These are phyloP conservation scores for Talaromyces trachyspermus DNA, from an alignment of 495 filamentous ascomycete genomes.

Conservation along the genomic window DNA sequence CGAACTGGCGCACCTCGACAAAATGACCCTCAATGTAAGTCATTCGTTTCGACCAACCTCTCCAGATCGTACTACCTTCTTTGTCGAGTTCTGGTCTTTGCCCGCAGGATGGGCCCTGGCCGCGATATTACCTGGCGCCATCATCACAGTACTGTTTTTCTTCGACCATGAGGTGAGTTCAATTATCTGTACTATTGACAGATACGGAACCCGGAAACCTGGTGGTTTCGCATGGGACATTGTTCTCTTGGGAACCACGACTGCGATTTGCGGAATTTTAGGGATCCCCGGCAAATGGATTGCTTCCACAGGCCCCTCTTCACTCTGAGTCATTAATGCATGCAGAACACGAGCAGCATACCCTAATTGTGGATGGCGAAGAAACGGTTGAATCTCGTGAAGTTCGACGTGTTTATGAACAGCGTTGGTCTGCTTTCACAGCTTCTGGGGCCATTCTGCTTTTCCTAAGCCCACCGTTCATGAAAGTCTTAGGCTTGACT, in stretches of 20 bases:
- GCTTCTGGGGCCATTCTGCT: slow-evolving; percentile 54
- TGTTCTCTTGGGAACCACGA: slow-evolving; percentile 59
- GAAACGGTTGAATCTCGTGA: slow-evolving; percentile 32
- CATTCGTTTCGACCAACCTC: slow-evolving; percentile 51
- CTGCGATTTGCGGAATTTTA: slow-evolving; percentile 59
- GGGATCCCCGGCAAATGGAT: slow-evolving; percentile 65
- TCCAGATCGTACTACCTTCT: slow-evolving; percentile 50
- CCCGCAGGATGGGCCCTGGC: slow-evolving; percentile 56
- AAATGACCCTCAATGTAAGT: slow-evolving; percentile 53
- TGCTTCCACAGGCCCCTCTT: slow-evolving; percentile 62
- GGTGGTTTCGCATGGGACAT: slow-evolving; percentile 68
- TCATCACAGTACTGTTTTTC: slow-evolving; percentile 66
- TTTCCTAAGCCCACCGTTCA: slow-evolving; percentile 60
- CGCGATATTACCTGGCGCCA: slow-evolving; percentile 56
- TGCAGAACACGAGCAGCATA: slow-evolving; percentile 35
- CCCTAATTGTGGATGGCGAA: slow-evolving; percentile 28
- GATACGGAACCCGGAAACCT: slow-evolving; percentile 59
- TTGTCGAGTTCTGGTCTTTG: slow-evolving; percentile 60
- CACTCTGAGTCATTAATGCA: slow-evolving; percentile 63
- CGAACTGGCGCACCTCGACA: slow-evolving; percentile 54
- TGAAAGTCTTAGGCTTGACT: slow-evolving; percentile 61
- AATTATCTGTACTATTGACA: slow-evolving; percentile 65
- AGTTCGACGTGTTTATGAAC: slow-evolving; percentile 53
- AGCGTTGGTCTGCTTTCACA: slow-evolving; percentile 60
- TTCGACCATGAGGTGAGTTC: slow-evolving; percentile 70